Percentiles rank a stretch among this genome's conserved stretches.
These are phyloP conservation scores for Tetrapisispora arboricola DNA, from an alignment of 805 yeast genomes.

Conservation along the genomic window DNA sequence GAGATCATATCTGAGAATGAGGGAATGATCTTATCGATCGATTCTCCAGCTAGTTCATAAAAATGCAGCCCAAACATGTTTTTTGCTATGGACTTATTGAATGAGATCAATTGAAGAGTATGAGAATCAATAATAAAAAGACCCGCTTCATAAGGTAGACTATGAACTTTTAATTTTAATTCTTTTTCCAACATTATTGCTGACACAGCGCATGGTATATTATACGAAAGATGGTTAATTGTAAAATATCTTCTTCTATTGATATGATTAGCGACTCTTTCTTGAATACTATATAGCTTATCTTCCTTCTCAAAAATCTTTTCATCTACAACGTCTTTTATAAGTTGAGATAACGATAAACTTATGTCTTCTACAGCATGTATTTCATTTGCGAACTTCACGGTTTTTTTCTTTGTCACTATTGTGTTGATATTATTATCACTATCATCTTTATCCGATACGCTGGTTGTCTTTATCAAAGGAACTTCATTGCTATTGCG, in stretches of 20 bases:
- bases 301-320: slow-evolving; percentile 17
- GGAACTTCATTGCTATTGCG: background rate
- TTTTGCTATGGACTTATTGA: slow-evolving; percentile 67
- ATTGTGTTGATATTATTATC: background rate
- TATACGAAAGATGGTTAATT: slow-evolving; percentile 34
- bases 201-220: slow-evolving; percentile 66
- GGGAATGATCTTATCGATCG: slow-evolving; percentile 54
- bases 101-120: slow-evolving; percentile 47
- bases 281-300: slow-evolving; percentile 25
- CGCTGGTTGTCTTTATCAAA: background rate
- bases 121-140: slow-evolving; percentile 56
- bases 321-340: slow-evolving; percentile 24
- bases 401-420: slow-evolving; percentile 13
- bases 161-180: slow-evolving; percentile 53
- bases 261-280: slow-evolving; percentile 35
- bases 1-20: slow-evolving; percentile 38
- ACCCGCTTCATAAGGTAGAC: slow-evolving; percentile 83
- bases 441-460: background rate
- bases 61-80: slow-evolving; percentile 65
- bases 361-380: slow-evolving; percentile 20
- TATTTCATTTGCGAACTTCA: slow-evolving; percentile 22
- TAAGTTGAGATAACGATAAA: slow-evolving; percentile 19
- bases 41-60: slow-evolving; percentile 32
- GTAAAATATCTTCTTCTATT: slow-evolving; percentile 60
- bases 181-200: slow-evolving; percentile 44